phyloP scores from a whole-genome alignment of 768 basidiomycete species.

The Leucocoprinus sp. region DNA sequence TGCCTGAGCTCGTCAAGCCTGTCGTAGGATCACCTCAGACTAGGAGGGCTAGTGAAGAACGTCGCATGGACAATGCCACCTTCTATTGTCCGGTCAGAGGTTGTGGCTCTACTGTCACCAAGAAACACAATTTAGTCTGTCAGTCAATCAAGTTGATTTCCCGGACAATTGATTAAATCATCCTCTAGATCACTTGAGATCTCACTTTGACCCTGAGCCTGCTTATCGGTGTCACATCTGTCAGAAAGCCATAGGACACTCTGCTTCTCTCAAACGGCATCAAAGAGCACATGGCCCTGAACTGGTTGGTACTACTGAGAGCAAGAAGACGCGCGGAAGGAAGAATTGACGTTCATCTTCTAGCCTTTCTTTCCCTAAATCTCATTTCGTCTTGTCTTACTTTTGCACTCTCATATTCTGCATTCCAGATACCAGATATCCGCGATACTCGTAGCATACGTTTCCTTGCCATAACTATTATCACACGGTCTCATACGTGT shows the following conservation, averaged over 20 bases:
- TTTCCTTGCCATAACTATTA: no score
- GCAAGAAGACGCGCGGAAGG: background rate
- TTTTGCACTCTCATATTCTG: no score
- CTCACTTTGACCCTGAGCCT: background rate
- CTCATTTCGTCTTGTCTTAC: no score
- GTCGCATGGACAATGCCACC: background rate
- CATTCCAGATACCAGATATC: no score
- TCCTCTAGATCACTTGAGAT: slow-evolving; percentile 1
- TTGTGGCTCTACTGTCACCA: slow-evolving; percentile 1
- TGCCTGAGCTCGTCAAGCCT: background rate
- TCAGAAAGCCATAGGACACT: background rate
- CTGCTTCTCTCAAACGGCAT: background rate
- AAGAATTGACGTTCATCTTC: background rate
- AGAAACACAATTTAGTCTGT: slow-evolving; percentile 7
- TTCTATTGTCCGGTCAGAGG: slow-evolving; percentile 1
- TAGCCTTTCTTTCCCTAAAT: background rate
- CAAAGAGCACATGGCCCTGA: background rate
- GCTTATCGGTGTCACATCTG: background rate
- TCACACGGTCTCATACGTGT: no score
- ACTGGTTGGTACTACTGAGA: background rate
- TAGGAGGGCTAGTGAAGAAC: slow-evolving; percentile 1
- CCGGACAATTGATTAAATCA: background rate
- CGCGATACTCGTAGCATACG: no score
- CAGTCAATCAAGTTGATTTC: background rate
- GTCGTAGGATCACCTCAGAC: slow-evolving; percentile 2